phyloP scores from a whole-genome alignment of 2,329 filamentous ascomycete species.

The Ramularia collo-cygni region DNA sequence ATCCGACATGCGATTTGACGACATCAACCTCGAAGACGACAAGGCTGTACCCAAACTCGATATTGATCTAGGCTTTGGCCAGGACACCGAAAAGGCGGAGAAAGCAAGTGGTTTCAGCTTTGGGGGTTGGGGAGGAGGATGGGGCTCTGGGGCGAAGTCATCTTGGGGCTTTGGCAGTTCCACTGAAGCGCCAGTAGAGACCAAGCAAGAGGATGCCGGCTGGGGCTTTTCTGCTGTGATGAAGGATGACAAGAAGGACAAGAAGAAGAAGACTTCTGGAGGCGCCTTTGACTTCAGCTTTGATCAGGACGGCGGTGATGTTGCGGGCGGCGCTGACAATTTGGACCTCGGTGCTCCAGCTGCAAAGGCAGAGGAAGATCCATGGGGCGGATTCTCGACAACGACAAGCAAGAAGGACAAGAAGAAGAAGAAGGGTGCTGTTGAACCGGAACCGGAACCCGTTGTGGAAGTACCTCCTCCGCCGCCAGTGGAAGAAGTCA shows the following conservation, averaged over 20 bases:
- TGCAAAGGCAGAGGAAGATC: conserved; percentile 18
- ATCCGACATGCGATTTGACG: conserved; percentile 39
- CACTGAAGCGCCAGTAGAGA: conserved; percentile 18
- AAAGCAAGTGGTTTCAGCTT: conserved; percentile 29
- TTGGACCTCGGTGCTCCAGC: conserved; percentile 18
- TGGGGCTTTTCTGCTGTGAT: conserved; percentile 22
- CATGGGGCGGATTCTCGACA: conserved; percentile 22
- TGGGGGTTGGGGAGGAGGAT: conserved; percentile 29
- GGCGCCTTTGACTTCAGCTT: conserved; percentile 28
- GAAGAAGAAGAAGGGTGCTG: conserved; percentile 25
- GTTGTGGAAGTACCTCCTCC: conserved; percentile 21
- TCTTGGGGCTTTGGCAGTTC: conserved; percentile 30
- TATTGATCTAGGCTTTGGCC: conserved; percentile 35
- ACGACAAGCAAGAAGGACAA: conserved; percentile 27
- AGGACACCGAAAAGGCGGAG: conserved; percentile 19
- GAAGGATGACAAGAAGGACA: conserved; percentile 29
- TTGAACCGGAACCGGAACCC: conserved; percentile 17
- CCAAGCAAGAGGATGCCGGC: conserved; percentile 20
- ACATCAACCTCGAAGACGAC: conserved; percentile 41
- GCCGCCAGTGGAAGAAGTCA: conserved; percentile 23
- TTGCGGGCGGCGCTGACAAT: conserved; percentile 11
- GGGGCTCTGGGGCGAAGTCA: conserved; percentile 23
- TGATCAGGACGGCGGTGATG: conserved; percentile 12
- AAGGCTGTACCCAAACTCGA: conserved; percentile 41
- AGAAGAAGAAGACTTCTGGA: conserved; percentile 30